Evolutionary conservation across 306 rosid species (phyloP).

Genomic region (Vicia villosa): DNA sequence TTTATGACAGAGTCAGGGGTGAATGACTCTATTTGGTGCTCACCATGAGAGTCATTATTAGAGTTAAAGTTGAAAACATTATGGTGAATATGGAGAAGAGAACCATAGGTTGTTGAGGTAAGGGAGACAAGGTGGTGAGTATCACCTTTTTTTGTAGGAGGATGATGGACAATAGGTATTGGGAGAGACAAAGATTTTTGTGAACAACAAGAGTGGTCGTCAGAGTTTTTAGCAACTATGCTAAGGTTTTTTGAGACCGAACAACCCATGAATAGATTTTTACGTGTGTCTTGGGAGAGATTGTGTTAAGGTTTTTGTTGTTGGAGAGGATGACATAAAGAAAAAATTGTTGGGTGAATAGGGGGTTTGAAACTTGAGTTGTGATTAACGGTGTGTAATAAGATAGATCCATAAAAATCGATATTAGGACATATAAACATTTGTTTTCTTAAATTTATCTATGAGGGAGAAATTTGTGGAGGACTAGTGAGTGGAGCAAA

Average conservation of each 20-base stretch:
- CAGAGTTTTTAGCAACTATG: slow-evolving; percentile 43
- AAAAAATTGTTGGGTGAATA: slow-evolving; percentile 15
- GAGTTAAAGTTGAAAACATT: too few relatives aligned
- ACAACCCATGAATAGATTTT: slow-evolving; percentile 66
- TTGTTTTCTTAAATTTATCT: background rate
- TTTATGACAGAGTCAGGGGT: too few relatives aligned
- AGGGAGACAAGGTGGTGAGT: slow-evolving; percentile 84
- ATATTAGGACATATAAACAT: background rate
- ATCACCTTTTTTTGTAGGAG: slow-evolving; percentile 72
- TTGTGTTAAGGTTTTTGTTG: too few relatives aligned
- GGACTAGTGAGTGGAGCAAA: slow-evolving; percentile 10
- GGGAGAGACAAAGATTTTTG: slow-evolving; percentile 56
- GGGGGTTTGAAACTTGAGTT: slow-evolving; percentile 32
- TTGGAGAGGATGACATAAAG: too few relatives aligned
- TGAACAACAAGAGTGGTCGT: slow-evolving; percentile 30
- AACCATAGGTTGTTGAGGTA: too few relatives aligned
- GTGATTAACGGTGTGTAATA: slow-evolving; percentile 37
- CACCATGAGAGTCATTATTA: too few relatives aligned
- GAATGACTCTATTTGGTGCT: too few relatives aligned
- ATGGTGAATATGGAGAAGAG: too few relatives aligned
- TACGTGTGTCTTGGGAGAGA: too few relatives aligned
- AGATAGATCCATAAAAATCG: slow-evolving; percentile 8
- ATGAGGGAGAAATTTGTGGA: too few relatives aligned
- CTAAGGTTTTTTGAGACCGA: slow-evolving; percentile 67
- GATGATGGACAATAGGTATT: slow-evolving; percentile 76